phyloP scores from a whole-genome alignment of 1,284 basidiomycete species.

The Mrakiaceae sp. region DNA sequence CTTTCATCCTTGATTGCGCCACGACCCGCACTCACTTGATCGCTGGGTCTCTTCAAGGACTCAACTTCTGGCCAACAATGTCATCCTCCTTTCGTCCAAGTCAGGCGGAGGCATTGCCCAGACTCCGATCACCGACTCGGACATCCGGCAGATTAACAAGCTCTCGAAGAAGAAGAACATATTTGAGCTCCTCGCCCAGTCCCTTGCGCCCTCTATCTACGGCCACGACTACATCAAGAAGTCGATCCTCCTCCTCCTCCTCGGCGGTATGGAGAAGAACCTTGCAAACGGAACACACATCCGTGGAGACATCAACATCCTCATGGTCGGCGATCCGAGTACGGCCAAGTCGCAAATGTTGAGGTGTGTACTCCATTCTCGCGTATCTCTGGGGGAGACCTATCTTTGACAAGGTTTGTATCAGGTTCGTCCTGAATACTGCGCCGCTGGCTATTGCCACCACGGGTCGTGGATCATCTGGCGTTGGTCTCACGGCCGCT shows the following conservation, averaged over 20 bases:
- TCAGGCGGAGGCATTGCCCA: conserved; percentile 92
- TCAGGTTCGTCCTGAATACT: conserved; percentile 85
- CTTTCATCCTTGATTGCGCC: not conserved
- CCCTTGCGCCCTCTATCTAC: conserved; percentile 93
- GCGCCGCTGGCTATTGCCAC: conserved; percentile 97
- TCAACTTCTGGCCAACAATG: conserved; percentile 86
- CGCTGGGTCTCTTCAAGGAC: conserved; percentile 46
- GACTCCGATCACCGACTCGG: conserved; percentile 80
- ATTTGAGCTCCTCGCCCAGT: conserved; percentile 80
- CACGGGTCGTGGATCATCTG: conserved; percentile 91
- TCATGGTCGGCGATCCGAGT: conserved; percentile 98
- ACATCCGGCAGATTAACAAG: conserved; percentile 95
- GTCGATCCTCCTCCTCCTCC: conserved; percentile 79
- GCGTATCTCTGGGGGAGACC: too few species aligned
- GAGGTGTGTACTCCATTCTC: too few species aligned
- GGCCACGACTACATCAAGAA: conserved; percentile 95
- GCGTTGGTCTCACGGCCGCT: conserved; percentile 98
- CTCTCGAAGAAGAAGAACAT: conserved; percentile 73
- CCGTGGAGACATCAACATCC: conserved; percentile 97
- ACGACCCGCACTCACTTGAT: not conserved
- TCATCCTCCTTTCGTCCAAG: conserved; percentile 93
- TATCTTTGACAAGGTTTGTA: too few species aligned
- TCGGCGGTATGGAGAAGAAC: conserved; percentile 97
- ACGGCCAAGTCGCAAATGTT: conserved; percentile 97
- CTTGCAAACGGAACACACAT: conserved; percentile 95